These are phyloP conservation scores for Plantago lanceolata DNA, from an alignment of 305 asterid species.

Conservation along the genomic window DNA sequence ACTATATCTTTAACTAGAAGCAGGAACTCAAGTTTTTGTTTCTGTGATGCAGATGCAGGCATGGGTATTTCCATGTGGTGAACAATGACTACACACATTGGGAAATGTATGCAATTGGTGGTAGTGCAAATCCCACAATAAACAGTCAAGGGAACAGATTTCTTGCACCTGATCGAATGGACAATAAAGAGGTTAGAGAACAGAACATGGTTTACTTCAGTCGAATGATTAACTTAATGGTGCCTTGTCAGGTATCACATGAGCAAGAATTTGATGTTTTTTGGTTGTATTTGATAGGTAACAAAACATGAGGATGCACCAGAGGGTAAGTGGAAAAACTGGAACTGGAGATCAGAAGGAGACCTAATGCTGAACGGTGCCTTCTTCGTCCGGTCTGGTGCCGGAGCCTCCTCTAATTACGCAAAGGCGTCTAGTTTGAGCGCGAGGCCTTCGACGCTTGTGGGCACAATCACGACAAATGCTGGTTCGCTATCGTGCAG, in stretches of 20 bases:
- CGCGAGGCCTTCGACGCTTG: conserved; percentile 64
- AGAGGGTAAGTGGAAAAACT: conserved; percentile 60
- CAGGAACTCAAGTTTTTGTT: background rate
- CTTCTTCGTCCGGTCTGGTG: conserved; percentile 68
- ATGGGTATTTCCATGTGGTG: conserved; percentile 89
- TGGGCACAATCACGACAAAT: conserved; percentile 49
- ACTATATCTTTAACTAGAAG: background rate
- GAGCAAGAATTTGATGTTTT: conserved; percentile 29
- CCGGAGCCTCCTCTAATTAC: conserved; percentile 69
- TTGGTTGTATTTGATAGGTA: conserved; percentile 38
- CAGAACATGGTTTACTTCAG: conserved; percentile 22
- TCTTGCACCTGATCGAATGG: conserved; percentile 56
- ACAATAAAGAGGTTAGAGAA: conserved; percentile 57
- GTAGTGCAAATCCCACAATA: conserved; percentile 85
- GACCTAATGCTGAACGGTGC: conserved; percentile 87
- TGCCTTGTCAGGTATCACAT: conserved; percentile 17
- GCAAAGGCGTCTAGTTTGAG: conserved; percentile 90
- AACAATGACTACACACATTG: conserved; percentile 93
- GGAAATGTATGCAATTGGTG: conserved; percentile 96
- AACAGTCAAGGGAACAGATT: conserved; percentile 87
- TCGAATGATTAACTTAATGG: too few relatives aligned
- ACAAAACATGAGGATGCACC: conserved; percentile 51
- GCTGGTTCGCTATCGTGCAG: conserved; percentile 67
- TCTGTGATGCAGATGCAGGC: conserved; percentile 60
- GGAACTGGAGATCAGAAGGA: conserved; percentile 93